phyloP scores from a whole-genome alignment of 805 yeast genomes.

The Teunomyces lycoperdinae region DNA sequence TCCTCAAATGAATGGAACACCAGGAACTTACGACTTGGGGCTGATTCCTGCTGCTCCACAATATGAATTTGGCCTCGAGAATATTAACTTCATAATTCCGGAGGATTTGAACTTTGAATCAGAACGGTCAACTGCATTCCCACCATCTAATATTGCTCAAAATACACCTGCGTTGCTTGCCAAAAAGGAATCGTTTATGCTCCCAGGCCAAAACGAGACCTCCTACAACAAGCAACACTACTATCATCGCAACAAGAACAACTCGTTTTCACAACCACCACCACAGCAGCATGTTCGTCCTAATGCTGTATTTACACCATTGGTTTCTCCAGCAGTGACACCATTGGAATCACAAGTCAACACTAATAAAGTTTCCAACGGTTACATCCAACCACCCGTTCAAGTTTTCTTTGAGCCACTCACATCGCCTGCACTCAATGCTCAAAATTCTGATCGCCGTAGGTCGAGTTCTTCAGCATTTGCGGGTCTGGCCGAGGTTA shows the following conservation, averaged over 20 bases:
- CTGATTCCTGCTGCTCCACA: conserved; percentile 3
- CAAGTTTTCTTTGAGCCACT: conserved; percentile 46
- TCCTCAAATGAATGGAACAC: conserved; percentile 3
- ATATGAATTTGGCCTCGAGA: conserved; percentile 24
- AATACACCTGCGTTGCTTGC: conserved; percentile 26
- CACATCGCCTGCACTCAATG: conserved; percentile 68
- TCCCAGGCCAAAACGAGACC: conserved; percentile 41
- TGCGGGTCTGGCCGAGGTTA: conserved; percentile 13
- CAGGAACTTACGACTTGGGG: background rate
- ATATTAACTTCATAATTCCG: conserved; percentile 36
- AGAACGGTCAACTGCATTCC: conserved; percentile 23
- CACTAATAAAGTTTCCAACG: conserved; percentile 10
- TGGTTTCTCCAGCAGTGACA: conserved; percentile 73
- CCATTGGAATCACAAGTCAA: conserved; percentile 47
- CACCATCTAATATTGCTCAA: conserved; percentile 21
- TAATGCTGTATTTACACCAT: conserved; percentile 68
- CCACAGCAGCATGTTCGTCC: conserved; percentile 43
- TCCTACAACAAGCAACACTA: conserved; percentile 42
- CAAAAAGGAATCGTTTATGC: conserved; percentile 14
- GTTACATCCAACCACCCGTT: conserved; percentile 19
- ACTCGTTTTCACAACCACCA: conserved; percentile 12
- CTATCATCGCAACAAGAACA: conserved; percentile 28
- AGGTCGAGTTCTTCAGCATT: conserved; percentile 30
- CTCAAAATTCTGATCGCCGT: conserved; percentile 32
- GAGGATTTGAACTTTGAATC: conserved; percentile 12